Percentiles rank a stretch among this genome's conserved stretches.
These are phyloP conservation scores for Spergularia bocconei DNA, from an alignment of 148 eudicot genomes.

Conservation along the genomic window DNA sequence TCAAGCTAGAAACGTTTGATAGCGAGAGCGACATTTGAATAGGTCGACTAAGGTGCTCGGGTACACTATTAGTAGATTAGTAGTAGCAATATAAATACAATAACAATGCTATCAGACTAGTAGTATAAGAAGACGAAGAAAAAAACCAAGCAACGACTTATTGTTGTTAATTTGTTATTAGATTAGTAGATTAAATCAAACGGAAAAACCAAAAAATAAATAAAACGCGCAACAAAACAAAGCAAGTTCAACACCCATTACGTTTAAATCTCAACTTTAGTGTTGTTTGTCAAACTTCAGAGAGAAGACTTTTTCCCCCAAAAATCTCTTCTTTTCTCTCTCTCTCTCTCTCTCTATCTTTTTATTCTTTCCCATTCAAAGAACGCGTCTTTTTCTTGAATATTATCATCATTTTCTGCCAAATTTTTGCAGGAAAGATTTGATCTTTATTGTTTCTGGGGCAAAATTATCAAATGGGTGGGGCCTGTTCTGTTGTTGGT, in stretches of 20 bases:
- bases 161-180: no score
- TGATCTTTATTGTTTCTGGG: not conserved
- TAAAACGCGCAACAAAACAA: not conserved
- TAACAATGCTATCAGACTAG: no score
- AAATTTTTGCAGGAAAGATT: not conserved
- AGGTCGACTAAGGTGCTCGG: no score
- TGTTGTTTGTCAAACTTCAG: conserved; percentile 12
- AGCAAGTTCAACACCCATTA: conserved; percentile 2
- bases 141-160: no score
- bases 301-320: not conserved
- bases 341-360: no score
- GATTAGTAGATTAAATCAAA: no score
- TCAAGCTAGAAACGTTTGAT: no score
- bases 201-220: no score
- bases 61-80: no score
- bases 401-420: not conserved
- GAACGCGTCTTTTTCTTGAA: conserved; percentile 17
- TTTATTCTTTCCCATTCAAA: conserved; percentile 8
- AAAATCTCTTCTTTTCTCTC: not conserved
- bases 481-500: conserved; percentile 32
- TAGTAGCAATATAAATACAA: no score
- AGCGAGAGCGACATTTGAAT: no score
- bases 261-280: not conserved
- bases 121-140: no score
- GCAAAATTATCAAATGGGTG: conserved; percentile 24